phyloP scores from a whole-genome alignment of 208 protist species.

The Trypanosoma lewisi region DNA sequence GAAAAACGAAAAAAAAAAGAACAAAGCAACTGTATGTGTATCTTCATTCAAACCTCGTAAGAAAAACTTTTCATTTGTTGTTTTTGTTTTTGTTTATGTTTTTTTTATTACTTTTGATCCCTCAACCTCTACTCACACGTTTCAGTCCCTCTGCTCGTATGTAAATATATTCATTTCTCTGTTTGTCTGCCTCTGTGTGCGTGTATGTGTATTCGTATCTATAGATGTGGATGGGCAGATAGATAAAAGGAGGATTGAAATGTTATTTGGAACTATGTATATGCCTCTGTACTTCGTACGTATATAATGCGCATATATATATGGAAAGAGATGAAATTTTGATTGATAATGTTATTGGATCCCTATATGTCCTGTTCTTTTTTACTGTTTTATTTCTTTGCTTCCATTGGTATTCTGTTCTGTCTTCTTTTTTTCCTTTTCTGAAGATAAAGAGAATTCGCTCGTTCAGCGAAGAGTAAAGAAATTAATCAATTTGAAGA shows the following conservation, averaged over 20 bases:
- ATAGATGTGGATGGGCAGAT: slow-evolving; percentile 1
- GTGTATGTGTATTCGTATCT: not conserved
- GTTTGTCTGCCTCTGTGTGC: not conserved
- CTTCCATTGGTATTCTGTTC: slow-evolving; percentile 7
- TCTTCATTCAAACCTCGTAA: too few species aligned
- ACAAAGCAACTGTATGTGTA: not conserved
- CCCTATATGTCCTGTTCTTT: too few species aligned
- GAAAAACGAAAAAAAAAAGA: slow-evolving; percentile 2
- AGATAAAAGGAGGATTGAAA: not conserved
- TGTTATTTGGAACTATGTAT: not conserved
- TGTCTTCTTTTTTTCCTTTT: slow-evolving; percentile 31
- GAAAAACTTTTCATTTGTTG: too few species aligned
- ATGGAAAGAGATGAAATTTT: too few species aligned
- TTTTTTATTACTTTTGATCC: not conserved
- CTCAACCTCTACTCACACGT: not conserved
- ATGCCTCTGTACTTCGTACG: not conserved
- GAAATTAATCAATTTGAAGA: too few species aligned
- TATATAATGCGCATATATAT: too few species aligned
- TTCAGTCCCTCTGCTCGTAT: not conserved
- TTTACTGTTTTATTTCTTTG: slow-evolving; percentile 10
- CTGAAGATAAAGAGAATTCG: not conserved
- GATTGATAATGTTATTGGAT: too few species aligned
- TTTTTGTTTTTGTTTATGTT: too few species aligned
- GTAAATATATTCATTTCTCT: not conserved
- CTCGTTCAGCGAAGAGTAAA: too few species aligned